Evolutionary conservation across 2,329 filamentous ascomycete species (phyloP), one percentile per base, ranked within the genome.

Genomic region (Neurospora sp.): DNA sequence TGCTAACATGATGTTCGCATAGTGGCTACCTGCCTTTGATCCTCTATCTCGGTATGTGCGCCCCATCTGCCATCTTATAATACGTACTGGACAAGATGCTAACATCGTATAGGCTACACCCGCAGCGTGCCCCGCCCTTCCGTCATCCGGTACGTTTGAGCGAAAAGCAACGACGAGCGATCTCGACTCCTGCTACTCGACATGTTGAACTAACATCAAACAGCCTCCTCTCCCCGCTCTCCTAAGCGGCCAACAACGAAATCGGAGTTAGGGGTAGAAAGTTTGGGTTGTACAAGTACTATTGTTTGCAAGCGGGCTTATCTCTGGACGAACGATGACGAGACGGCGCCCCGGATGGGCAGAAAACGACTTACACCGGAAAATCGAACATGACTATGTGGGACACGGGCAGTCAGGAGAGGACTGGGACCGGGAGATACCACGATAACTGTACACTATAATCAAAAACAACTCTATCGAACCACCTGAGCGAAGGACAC

Each of bases 21-120:
- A 96, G 93, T 86, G 96, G 96, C 81, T 99, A 98, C 82, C 88
- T 99, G 71, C 96, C 96, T 77, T 83, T 99, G 81, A 96, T 99
- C 80, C 87, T 99, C 81, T 99, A 98, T 82, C 91, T 99, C 77
- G 96, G 92, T 96, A 89, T 77, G 82, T 71, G 41, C n/a, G 5
- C 28, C 23, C n/a, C 68, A 6, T 40, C 23, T 33, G 37, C 66
- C 62, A 70, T 65, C 23, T 70, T 71, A 73, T 69, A 10, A 36
- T 3, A 36, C 28, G 4, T 36, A 37, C 11, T 38, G 15, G 73
- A 69, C 37, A 66, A 66, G 67, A 69, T 57, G 2, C 71, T 73
- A 36, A 74, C 71, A 67, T 23, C 33, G 19, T 68, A 72, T 77
- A 96, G 92, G 95, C 76, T 98, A 97, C 85, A 96, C 95, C 69